These are phyloP conservation scores for Oenanthe sinensis DNA, from an alignment of 129 eudicot genomes.

Conservation along the genomic window DNA sequence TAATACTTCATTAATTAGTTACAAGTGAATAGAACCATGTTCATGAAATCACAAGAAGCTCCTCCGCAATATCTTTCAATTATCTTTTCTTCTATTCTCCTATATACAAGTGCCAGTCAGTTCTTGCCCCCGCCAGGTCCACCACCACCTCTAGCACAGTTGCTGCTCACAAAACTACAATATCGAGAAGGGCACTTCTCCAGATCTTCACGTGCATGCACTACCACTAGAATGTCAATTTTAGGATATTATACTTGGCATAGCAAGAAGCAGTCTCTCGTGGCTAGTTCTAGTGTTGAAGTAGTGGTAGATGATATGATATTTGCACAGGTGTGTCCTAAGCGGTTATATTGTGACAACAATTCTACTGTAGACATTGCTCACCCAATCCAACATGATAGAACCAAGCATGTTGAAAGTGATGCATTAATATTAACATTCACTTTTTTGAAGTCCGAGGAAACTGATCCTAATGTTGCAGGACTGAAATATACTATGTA, in stretches of 20 bases:
- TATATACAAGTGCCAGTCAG: not conserved
- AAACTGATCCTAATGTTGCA: not conserved
- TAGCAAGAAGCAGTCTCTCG: not conserved
- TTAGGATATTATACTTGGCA: not conserved
- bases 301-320: not conserved
- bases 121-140: not conserved
- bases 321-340: not conserved
- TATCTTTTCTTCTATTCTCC: not conserved
- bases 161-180: not conserved
- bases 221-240: not conserved
- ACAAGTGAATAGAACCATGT: not conserved
- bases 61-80: not conserved
- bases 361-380: not conserved
- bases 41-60: not conserved
- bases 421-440: not conserved
- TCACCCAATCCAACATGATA: not conserved
- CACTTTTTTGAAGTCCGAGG: not conserved
- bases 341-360: not conserved
- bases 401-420: not conserved
- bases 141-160: not conserved
- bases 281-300: not conserved
- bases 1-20: not conserved
- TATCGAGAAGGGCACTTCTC: not conserved
- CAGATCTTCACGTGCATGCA: not conserved
- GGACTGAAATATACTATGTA: too few species aligned